Conservation (phyloP, 129 eudicot species). For the Calendula officinalis region DNA sequence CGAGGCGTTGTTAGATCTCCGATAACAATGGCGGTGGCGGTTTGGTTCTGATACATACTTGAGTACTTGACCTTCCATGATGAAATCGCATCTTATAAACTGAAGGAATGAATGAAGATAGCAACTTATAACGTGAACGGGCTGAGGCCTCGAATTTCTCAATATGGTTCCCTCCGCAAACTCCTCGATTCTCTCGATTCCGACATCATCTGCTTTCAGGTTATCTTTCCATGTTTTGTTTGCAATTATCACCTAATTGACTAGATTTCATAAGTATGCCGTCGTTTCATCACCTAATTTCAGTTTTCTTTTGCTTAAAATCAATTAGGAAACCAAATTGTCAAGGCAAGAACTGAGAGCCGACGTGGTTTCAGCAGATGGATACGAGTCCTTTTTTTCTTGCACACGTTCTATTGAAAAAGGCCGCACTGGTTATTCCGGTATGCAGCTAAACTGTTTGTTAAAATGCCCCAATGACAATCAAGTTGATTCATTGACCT, state of each 20-base stretch:
- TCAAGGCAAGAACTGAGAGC: slow-evolving; percentile 81
- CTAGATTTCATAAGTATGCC: not conserved
- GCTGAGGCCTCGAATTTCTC: slow-evolving; percentile 77
- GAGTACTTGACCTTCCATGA: not conserved
- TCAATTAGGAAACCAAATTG: slow-evolving; percentile 66
- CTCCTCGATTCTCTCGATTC: slow-evolving; percentile 82
- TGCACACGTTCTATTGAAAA: slow-evolving; percentile 74
- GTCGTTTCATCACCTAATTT: not conserved
- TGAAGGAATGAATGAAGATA: slow-evolving; percentile 61
- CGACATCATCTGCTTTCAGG: slow-evolving; percentile 95
- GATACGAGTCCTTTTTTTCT: slow-evolving; percentile 91
- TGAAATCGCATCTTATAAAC: not conserved
- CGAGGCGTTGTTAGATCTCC: slow-evolving; percentile 9
- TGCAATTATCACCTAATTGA: not conserved
- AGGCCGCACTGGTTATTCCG: slow-evolving; percentile 91
- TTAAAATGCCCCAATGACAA: slow-evolving; percentile 24
- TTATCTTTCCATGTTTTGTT: slow-evolving; percentile 14
- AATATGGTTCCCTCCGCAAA: slow-evolving; percentile 88
- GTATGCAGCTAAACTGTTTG: slow-evolving; percentile 33
- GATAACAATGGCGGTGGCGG: slow-evolving; percentile 16
- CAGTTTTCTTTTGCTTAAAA: not conserved
- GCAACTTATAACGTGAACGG: slow-evolving; percentile 95
- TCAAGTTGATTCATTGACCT: not conserved
- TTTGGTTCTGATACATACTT: not conserved
- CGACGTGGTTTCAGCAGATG: slow-evolving; percentile 85